Evolutionary conservation across 768 basidiomycete species (phyloP).

Genomic region (Lentinula edodes): DNA sequence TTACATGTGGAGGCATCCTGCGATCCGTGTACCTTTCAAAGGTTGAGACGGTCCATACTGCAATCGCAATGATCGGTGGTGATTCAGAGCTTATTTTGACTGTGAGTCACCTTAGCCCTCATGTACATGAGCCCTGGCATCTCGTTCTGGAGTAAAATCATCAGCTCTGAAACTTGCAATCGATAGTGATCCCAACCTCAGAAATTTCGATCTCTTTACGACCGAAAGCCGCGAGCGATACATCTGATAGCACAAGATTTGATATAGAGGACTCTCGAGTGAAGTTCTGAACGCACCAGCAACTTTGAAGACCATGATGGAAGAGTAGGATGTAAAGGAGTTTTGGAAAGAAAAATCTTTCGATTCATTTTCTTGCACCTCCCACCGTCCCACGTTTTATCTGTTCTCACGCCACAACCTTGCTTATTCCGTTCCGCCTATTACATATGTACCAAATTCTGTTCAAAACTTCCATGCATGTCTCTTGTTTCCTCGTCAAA

Average conservation of each 20-base stretch:
- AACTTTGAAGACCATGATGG: constrained; percentile 81
- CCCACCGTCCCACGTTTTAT: neutral
- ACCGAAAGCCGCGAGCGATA: constrained; percentile 98
- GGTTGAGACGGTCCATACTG: constrained; percentile 81
- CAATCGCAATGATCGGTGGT: neutral
- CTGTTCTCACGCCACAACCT: neutral
- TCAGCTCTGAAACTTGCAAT: neutral
- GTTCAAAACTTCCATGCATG: neutral
- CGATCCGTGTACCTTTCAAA: constrained; percentile 91
- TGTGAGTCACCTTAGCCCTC: constrained; percentile 62
- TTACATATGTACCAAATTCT: neutral
- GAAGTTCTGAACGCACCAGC: constrained; percentile 48
- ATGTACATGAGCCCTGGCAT: constrained; percentile 97
- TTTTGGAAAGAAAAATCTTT: neutral
- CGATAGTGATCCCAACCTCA: constrained; percentile 54
- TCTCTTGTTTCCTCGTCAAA: neutral
- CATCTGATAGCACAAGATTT: constrained; percentile 38
- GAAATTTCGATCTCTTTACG: constrained; percentile 99
- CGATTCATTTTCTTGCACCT: neutral
- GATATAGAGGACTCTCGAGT: neutral
- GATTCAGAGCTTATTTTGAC: constrained; percentile 11
- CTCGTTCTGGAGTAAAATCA: constrained; percentile 53
- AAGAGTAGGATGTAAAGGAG: neutral
- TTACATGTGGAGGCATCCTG: constrained; percentile 97
- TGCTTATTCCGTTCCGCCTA: neutral